Conservation (phyloP, 176 grass and related monocot genomes). For the Elymus sibiricus region DNA sequence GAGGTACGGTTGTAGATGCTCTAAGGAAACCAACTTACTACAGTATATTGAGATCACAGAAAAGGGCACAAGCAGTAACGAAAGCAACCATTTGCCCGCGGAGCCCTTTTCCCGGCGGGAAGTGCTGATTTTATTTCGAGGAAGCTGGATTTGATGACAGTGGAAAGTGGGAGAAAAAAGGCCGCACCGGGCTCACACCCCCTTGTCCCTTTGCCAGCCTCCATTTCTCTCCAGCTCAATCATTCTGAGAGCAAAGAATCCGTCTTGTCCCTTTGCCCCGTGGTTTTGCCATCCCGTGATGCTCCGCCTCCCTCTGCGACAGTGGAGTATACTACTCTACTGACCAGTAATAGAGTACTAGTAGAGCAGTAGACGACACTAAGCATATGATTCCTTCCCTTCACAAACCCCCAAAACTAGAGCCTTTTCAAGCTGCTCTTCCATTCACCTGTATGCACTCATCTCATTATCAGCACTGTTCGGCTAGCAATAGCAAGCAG, state of each 20-base stretch:
- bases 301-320: constrained; percentile 17
- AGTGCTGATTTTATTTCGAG: too few species aligned
- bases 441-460: constrained; percentile 1
- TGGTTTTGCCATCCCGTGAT: constrained; percentile 54
- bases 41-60: background rate
- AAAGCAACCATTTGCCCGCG: background rate
- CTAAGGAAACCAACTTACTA: too few species aligned
- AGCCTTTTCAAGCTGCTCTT: background rate
- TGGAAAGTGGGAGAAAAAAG: constrained; percentile 1
- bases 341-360: background rate
- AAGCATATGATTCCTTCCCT: constrained; percentile 45
- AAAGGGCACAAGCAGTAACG: background rate
- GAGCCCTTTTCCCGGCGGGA: background rate
- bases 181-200: constrained; percentile 27
- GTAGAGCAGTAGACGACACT: constrained; percentile 29
- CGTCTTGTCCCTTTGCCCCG: constrained; percentile 42
- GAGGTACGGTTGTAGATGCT: too few species aligned
- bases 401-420: constrained; percentile 13
- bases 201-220: constrained; percentile 42
- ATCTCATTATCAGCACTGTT: constrained; percentile 4
- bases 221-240: constrained; percentile 60
- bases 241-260: constrained; percentile 7
- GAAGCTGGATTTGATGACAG: background rate
- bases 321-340: constrained; percentile 1
- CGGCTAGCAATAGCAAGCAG: background rate